Evolutionary conservation across 2,329 filamentous ascomycete genomes (phyloP), one percentile per base, ranked within the genome.

Genomic region (Hirsutella thompsonii): DNA sequence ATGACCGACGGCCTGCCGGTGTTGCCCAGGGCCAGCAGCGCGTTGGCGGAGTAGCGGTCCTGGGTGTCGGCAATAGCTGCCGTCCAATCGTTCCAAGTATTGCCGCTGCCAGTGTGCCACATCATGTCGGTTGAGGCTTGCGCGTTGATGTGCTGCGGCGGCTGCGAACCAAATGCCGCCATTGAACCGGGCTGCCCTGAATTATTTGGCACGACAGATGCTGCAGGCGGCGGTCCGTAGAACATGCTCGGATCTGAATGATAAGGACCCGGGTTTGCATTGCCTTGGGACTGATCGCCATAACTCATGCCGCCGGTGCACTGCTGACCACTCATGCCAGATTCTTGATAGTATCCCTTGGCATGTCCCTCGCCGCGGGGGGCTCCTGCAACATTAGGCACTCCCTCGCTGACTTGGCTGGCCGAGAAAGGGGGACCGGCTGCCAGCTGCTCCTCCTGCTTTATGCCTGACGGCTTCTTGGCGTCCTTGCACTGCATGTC

Each of bases 51-150:
- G 52, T 67, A 72, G 20, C 67, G 61, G 36, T 71, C 67, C 43
- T 70, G 67, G 28, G 55, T 66, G 46, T 70, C 66, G 28, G 66
- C 62, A 21, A 75, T 67, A 40, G 69, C 68, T 0, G 64, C 61
- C 8, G 69, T 68, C 72, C 72, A 76, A 54, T 74, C 67, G 14
- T 70, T 63, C 71, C 71, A 76, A 0, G 68, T 61, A 44, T 67
- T 73, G 8, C 59, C 61, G 3, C 57, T 52, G 10, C 46, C 46
- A 4, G 43, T 49, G 29, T 55, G 55, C 59, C 55, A 63, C 46
- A 60, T 53, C 44, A 54, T 52, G n/a, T 58, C 55, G 5, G 54
- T 40, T 1, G 48, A 36, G 8, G 38, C 29, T 14, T 6, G 52
- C 44, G 23, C 55, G 49, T 40, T 40, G n/a, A 57, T 49, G n/a